Evolutionary conservation across 768 basidiomycete species (phyloP).

Genomic region (Suillus tomentosus): DNA sequence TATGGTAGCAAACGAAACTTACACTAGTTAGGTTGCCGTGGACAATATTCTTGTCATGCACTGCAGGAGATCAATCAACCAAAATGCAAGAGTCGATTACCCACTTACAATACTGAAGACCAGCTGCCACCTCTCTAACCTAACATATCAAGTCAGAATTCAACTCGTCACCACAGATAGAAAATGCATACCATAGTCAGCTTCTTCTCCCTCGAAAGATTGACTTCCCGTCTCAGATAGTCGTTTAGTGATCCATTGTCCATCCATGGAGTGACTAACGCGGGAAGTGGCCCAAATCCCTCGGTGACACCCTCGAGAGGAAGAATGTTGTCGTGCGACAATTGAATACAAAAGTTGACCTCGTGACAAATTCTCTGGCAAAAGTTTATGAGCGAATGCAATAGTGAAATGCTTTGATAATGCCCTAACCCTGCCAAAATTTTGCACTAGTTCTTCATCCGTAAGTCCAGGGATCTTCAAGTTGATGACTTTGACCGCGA

Average conservation of each 20-base stretch:
- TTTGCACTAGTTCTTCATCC: no score
- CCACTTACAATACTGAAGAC: not conserved
- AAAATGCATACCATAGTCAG: not conserved
- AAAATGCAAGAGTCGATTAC: not conserved
- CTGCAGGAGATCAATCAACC: not conserved
- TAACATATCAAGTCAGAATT: not conserved
- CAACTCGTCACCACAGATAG: not conserved
- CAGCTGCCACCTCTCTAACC: not conserved
- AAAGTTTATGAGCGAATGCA: not conserved
- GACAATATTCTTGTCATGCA: not conserved
- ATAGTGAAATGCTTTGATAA: not conserved
- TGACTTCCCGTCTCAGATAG: conserved; percentile 27
- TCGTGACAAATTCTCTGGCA: conserved; percentile 29
- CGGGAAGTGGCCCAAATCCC: conserved; percentile 14
- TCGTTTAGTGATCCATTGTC: conserved; percentile 30
- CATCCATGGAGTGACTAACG: conserved; percentile 28
- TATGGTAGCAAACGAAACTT: not conserved
- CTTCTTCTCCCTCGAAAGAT: not conserved
- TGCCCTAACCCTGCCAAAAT: no score
- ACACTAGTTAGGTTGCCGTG: not conserved
- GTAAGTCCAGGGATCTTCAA: no score
- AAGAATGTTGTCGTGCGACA: conserved; percentile 31
- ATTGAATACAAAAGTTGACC: conserved; percentile 33
- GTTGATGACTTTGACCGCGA: no score
- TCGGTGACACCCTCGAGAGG: conserved; percentile 30